Percentiles rank a stretch among this genome's conserved stretches.
Conservation (phyloP, 1,284 basidiomycete species). For the Rhodotorula sp. region DNA sequence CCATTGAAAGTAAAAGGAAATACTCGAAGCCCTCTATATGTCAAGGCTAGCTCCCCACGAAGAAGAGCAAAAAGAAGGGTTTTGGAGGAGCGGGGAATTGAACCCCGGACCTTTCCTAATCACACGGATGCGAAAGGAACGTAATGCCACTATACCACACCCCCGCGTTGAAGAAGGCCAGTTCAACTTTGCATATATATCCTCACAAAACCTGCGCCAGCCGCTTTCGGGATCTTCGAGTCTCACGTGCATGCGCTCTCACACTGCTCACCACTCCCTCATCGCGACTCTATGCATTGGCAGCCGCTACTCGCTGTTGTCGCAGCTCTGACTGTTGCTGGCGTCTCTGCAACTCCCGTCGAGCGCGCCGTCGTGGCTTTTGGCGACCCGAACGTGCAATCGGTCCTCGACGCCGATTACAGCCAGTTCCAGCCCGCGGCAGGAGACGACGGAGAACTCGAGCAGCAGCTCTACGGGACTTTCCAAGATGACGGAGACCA, state of each 20-base stretch:
- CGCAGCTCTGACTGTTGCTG: not conserved
- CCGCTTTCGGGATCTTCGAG: not conserved
- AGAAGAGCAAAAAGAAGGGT: not conserved
- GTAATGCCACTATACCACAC: constrained; percentile 6
- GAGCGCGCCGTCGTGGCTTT: not conserved
- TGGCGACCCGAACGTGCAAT: not conserved
- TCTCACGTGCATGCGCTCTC: not conserved
- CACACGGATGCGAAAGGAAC: constrained; percentile 4
- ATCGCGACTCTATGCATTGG: not conserved
- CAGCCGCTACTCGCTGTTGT: not conserved
- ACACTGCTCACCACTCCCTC: not conserved
- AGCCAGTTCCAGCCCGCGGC: not conserved
- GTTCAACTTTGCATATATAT: not conserved
- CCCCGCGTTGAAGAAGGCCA: not conserved
- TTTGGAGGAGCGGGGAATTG: constrained; percentile 12
- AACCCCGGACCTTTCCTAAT: constrained; percentile 9
- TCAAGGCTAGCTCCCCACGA: no score
- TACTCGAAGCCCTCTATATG: no score
- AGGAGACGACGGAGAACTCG: not conserved
- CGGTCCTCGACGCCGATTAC: not conserved
- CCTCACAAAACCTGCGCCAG: not conserved
- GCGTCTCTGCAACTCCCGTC: not conserved
- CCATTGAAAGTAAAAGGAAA: no score
- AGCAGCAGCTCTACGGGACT: not conserved
- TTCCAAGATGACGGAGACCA: no score